Base-by-base conservation (phyloP, 73 alveolate species). In the Tetrahymena borealis region DNA sequence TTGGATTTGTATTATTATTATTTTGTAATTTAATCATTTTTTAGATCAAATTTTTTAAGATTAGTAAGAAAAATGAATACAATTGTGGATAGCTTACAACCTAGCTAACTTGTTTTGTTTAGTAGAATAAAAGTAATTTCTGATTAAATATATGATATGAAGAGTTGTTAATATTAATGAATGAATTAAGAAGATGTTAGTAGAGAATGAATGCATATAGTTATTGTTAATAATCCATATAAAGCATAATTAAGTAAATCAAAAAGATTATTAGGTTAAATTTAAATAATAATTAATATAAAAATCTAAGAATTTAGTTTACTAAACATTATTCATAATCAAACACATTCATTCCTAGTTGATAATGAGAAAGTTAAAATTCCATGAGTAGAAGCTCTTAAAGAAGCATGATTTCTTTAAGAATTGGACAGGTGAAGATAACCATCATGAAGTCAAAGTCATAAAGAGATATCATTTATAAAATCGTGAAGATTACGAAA, bases 381-480 rank as follows among this genome's bases (percentile, higher is more conserved):
- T 93, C 95, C 99, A 99, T 91, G 99, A 99, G 98, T 96, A 99
- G 94, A 99, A 98, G 97, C 95, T 99, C 31, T 94, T 98, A 78
- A 99, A 98, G 96, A 97, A 98, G 97, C 99, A 97, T 15, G 99
- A 99, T 96, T 98, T 98, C 91, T 96, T 96, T 92, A 60, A 60
- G 85, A 97, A 97, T 94, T 99, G 99, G 99, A 99, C 98, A 95
- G 97, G 97, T 40, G 99, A 99, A 38, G 90, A 94, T 24, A 98
- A 97, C 77, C 96, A 97, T 37, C 94, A 99, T 78, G 99, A 98
- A 96, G 96, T 98, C 35, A 95, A 95, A 85, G 96, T 99, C 38
- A 96, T 98, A 94, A 94, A 98, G 92, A 96, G 98, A 94, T 98
- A 98, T 95, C 99, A 98, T 95, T 95, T 99, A 32, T 98, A 99